Base-by-base conservation (phyloP, 192 early-diverging fungal species). In the Backusella mclennaniae region DNA sequence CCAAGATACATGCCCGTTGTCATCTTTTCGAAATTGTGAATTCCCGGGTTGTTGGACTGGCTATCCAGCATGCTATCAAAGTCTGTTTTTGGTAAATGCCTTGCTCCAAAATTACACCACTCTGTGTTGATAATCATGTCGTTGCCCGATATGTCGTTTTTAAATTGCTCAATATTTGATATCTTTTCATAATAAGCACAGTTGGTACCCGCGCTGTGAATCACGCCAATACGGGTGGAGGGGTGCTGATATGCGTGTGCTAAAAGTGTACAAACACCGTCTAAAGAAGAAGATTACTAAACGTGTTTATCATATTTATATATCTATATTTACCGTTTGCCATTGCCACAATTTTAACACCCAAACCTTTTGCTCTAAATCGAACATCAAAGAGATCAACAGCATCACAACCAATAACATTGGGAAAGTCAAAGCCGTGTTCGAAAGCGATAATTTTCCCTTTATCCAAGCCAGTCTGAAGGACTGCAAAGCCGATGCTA, bases 121-220 rank as follows among this genome's bases (percentile, higher is more conserved):
- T 98, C 96, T 66, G 90, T 96, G 80, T 97, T 98, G 85, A 98
- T 90, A 76, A 96, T 89, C 93, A 96, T 96, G 67, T 93, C 92
- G 17, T 56, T 35, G n/a, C 74, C 63, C 23, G 42, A 39, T 68
- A 36, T 14, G 0, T 75, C 42, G 19, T 71, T 53, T 80, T 80
- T 71, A 75, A 79, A 44, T 3, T 53, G 66, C 79, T 76, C 74
- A 41, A 96, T 90, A 76, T 89, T 88, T 49, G 85, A 84, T 46
- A 91, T 76, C 52, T 73, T 74, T 56, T 90, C 86, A 81, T 89
- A 95, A 92, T 89, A 86, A 67, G 77, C 93, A 72, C 95, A 94
- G 76, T 97, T 98, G 72, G 95, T 96, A 59, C 97, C 97, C n/a
- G 96, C 95, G 72, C 94, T 93, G 49, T 96, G 90, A 76, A 98